Percentiles rank a stretch among this genome's conserved stretches.
Conservation (phyloP, 2,329 filamentous ascomycete genomes). For the Thelonectria discophora region DNA sequence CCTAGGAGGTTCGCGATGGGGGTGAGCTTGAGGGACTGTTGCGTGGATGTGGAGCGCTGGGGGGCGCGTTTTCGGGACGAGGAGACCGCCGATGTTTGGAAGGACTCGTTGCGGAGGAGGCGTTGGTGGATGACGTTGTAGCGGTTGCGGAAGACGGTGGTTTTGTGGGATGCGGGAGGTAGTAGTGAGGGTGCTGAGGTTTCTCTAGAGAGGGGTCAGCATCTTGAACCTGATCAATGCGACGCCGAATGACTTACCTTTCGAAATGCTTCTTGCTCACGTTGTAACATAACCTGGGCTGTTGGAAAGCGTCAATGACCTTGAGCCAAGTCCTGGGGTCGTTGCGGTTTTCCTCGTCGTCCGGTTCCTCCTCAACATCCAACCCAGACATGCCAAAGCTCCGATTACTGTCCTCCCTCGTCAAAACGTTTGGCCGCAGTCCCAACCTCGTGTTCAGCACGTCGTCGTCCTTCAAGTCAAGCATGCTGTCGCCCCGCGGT, state of each 20-base stretch:
- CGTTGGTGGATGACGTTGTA: constrained; percentile 94
- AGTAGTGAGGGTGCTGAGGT: constrained; percentile 74
- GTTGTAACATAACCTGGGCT: constrained; percentile 82
- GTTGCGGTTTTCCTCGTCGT: constrained; percentile 63
- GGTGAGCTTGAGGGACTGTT: constrained; percentile 85
- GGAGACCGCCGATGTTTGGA: constrained; percentile 82
- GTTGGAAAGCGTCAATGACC: constrained; percentile 83
- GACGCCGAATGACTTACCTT: constrained; percentile 56
- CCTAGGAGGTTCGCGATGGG: constrained; percentile 81
- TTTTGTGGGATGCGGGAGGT: constrained; percentile 82
- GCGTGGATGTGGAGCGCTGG: constrained; percentile 67
- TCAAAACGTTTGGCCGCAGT: constrained; percentile 55
- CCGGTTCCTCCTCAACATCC: constrained; percentile 62
- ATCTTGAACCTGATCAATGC: not conserved
- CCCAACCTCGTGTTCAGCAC: constrained; percentile 65
- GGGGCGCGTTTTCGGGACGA: constrained; percentile 63
- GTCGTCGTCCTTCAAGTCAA: constrained; percentile 65
- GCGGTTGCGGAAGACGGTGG: constrained; percentile 84
- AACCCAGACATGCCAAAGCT: constrained; percentile 71
- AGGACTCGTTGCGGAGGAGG: constrained; percentile 89
- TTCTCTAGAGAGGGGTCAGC: constrained; percentile 56
- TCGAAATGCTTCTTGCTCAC: constrained; percentile 90
- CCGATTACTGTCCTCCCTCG: constrained; percentile 68
- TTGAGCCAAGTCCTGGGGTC: constrained; percentile 87
- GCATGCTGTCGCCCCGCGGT: constrained; percentile 65